Conservation (phyloP, 2,329 filamentous ascomycete genomes). For the Bipolaris zeicola region DNA sequence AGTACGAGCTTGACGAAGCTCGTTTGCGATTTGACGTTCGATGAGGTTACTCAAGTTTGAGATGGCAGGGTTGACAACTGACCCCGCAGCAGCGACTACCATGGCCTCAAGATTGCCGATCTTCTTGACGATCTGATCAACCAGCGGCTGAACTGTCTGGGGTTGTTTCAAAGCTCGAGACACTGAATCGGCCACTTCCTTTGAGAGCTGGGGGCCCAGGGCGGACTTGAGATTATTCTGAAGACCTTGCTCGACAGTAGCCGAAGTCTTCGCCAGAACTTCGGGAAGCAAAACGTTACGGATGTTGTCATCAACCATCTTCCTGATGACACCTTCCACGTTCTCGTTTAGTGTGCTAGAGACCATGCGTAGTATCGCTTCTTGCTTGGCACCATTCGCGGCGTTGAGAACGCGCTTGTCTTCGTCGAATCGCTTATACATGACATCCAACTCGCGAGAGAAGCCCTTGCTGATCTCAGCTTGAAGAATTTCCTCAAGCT, state of each 20-base stretch:
- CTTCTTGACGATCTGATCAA: constrained; percentile 71
- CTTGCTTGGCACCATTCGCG: constrained; percentile 68
- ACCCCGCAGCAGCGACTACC: constrained; percentile 58
- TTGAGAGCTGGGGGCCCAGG: constrained; percentile 69
- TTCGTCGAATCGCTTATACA: constrained; percentile 68
- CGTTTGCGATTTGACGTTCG: constrained; percentile 63
- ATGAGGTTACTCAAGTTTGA: constrained; percentile 72
- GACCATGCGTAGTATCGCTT: constrained; percentile 70
- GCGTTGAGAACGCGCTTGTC: constrained; percentile 71
- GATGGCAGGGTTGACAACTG: constrained; percentile 67
- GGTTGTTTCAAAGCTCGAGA: constrained; percentile 72
- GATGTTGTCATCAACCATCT: constrained; percentile 78
- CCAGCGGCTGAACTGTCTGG: constrained; percentile 72
- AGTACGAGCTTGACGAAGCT: constrained; percentile 58
- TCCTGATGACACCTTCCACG: constrained; percentile 75
- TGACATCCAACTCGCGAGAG: constrained; percentile 57
- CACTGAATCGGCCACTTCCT: constrained; percentile 74
- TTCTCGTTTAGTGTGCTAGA: constrained; percentile 72
- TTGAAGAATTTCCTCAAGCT: constrained; percentile 55
- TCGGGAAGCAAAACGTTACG: constrained; percentile 76
- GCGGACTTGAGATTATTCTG: constrained; percentile 69
- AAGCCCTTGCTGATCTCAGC: constrained; percentile 55
- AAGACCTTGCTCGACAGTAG: constrained; percentile 74
- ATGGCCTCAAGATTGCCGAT: constrained; percentile 74
- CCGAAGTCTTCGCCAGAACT: constrained; percentile 69